These are phyloP conservation scores for Metschnikowia corniflorae DNA, from an alignment of 805 yeast genomes.

Conservation along the genomic window DNA sequence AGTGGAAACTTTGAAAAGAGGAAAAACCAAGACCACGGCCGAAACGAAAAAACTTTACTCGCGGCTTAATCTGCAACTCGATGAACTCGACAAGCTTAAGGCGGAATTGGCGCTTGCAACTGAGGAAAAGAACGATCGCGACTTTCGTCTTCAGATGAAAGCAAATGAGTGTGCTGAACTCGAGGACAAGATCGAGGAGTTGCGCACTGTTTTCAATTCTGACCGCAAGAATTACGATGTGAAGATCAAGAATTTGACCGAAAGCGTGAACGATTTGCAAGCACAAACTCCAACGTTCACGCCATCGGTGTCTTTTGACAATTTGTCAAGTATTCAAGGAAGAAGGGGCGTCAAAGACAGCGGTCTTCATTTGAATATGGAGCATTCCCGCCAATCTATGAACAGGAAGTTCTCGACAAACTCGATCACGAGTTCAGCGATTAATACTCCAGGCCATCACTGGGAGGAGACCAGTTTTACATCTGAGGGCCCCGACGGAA, in stretches of 20 bases:
- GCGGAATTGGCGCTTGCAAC: conserved; percentile 6
- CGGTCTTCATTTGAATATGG: conserved; percentile 19
- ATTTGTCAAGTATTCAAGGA: conserved; percentile 5
- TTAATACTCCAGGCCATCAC: conserved; percentile 7
- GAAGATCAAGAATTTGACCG: conserved; percentile 24
- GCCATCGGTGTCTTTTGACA: conserved; percentile 10
- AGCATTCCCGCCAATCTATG: conserved; percentile 5
- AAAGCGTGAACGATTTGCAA: conserved; percentile 13
- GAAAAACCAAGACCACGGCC: conserved; percentile 26
- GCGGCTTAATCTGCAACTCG: conserved; percentile 15
- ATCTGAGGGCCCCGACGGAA: conserved; percentile 3
- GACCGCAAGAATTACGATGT: conserved; percentile 28
- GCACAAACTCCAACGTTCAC: conserved; percentile 6
- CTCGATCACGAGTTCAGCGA: conserved; percentile 7
- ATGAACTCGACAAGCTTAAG: conserved; percentile 24
- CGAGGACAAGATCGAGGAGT: conserved; percentile 29
- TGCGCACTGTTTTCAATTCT: conserved; percentile 28
- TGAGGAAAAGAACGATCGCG: conserved; percentile 24
- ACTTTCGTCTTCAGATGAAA: conserved; percentile 21
- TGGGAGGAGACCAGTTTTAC: conserved; percentile 19
- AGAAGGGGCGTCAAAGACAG: conserved; percentile 7
- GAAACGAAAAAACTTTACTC: conserved; percentile 32
- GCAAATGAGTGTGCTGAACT: conserved; percentile 22
- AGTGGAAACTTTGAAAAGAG: conserved; percentile 25
- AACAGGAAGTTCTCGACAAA: conserved; percentile 4